phyloP scores from a whole-genome alignment of 2,329 filamentous ascomycete genomes.

The Fusarium phyllophilum region DNA sequence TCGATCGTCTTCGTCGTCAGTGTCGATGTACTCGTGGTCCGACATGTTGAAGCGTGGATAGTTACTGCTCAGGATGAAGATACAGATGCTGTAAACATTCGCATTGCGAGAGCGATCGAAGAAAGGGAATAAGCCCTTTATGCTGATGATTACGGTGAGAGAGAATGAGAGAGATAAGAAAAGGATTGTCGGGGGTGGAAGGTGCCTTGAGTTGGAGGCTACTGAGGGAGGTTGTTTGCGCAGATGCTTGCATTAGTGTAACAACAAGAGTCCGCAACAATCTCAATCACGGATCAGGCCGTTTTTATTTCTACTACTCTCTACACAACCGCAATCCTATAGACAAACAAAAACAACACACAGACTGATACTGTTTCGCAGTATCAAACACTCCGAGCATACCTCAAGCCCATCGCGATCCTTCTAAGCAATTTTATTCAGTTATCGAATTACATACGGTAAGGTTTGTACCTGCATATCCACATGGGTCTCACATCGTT shows the following conservation, averaged over 20 bases:
- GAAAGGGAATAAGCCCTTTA: not conserved
- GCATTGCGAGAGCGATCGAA: not conserved
- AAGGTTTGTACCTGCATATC: not conserved
- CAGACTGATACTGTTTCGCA: not conserved
- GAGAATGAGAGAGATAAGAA: not conserved
- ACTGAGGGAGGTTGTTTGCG: not conserved
- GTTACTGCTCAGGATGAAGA: not conserved
- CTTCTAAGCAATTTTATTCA: not conserved
- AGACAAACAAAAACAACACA: not conserved
- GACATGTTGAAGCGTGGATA: not conserved
- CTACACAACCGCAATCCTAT: no score
- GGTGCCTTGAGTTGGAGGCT: not conserved
- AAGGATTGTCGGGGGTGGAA: not conserved
- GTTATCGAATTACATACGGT: not conserved
- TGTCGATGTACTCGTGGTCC: slow-evolving; percentile 25
- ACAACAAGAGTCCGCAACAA: not conserved
- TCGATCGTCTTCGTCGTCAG: slow-evolving; percentile 41
- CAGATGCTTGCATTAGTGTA: not conserved
- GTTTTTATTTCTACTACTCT: no score
- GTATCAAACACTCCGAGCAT: not conserved
- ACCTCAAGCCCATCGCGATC: not conserved
- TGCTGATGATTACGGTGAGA: not conserved
- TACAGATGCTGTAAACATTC: not conserved
- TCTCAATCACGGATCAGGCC: no score
- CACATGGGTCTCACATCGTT: not conserved